Conservation (phyloP, 768 basidiomycete species). For the Suillus lakei region DNA sequence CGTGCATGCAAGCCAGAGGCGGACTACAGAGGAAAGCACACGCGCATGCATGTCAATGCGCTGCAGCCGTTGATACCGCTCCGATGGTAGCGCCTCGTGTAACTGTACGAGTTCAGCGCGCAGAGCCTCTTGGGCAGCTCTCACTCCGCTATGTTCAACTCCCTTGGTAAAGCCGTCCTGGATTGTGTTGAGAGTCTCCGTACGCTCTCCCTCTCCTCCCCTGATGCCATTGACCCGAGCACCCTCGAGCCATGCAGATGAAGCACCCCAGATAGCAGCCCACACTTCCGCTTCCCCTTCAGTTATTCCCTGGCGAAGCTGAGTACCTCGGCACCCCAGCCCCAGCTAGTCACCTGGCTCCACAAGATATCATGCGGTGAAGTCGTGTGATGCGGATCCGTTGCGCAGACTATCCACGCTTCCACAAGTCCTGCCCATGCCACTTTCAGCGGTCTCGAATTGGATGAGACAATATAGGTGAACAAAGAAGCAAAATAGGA, state of each 20-base stretch:
- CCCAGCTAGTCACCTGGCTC: constrained; percentile 84
- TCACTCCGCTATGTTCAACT: constrained; percentile 42
- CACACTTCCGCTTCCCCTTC: constrained; percentile 35
- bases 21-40: constrained; percentile 52
- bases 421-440: constrained; percentile 67
- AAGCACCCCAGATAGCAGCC: constrained; percentile 41
- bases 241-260: constrained; percentile 79
- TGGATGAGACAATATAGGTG: constrained; percentile 46
- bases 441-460: constrained; percentile 35
- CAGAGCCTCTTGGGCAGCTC: constrained; percentile 39
- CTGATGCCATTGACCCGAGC: constrained; percentile 69
- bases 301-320: constrained; percentile 40
- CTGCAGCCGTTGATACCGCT: constrained; percentile 16
- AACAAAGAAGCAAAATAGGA: constrained; percentile 59
- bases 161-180: constrained; percentile 45
- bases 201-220: constrained; percentile 69
- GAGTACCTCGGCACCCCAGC: constrained; percentile 67
- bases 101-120: constrained; percentile 28
- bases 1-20: constrained; percentile 68
- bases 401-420: constrained; percentile 81
- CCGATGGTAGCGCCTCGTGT: not conserved
- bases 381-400: constrained; percentile 89
- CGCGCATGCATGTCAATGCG: constrained; percentile 40
- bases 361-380: constrained; percentile 89
- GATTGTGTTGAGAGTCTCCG: constrained; percentile 38